Percentiles rank a stretch among this genome's conserved stretches.
These are phyloP conservation scores for Metarhizium anisopliae DNA, from an alignment of 2,329 filamentous ascomycete species.

Conservation along the genomic window DNA sequence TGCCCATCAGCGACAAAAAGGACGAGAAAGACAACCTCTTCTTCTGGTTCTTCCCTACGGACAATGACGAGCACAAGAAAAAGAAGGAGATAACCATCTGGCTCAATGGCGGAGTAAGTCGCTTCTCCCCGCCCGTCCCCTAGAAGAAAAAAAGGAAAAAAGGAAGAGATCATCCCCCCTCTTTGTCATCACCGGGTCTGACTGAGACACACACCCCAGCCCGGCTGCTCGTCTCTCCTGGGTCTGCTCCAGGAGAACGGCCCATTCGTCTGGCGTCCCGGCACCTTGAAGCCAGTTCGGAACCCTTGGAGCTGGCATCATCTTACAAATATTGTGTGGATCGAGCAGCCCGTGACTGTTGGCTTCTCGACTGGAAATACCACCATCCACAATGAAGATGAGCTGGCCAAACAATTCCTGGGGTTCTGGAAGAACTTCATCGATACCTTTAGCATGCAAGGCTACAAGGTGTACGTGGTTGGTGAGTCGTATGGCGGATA, in stretches of 20 bases:
- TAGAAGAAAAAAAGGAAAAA: not conserved
- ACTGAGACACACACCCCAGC: conserved; percentile 12
- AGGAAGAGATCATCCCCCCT: not conserved
- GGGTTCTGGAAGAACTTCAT: conserved; percentile 76
- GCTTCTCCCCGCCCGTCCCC: not conserved
- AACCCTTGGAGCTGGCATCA: conserved; percentile 63
- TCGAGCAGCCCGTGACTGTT: conserved; percentile 59
- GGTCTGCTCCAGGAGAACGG: conserved; percentile 72
- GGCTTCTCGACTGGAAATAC: conserved; percentile 60
- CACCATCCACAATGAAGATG: conserved; percentile 56
- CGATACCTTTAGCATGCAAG: conserved; percentile 58
- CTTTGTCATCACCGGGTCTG: not conserved
- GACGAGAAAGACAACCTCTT: conserved; percentile 46
- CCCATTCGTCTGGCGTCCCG: conserved; percentile 61
- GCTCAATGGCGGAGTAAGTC: conserved; percentile 43
- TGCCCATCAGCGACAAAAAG: conserved; percentile 40
- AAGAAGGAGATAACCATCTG: conserved; percentile 54
- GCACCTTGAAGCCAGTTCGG: conserved; percentile 53
- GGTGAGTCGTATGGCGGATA: conserved; percentile 62
- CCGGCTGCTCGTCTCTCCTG: conserved; percentile 53
- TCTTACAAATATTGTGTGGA: conserved; percentile 50
- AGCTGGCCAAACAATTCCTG: conserved; percentile 62
- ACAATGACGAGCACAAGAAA: conserved; percentile 30
- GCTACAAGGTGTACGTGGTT: conserved; percentile 62
- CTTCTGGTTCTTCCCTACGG: conserved; percentile 60